phyloP scores from a whole-genome alignment of 305 asterid genomes.

The Plantago rigida region DNA sequence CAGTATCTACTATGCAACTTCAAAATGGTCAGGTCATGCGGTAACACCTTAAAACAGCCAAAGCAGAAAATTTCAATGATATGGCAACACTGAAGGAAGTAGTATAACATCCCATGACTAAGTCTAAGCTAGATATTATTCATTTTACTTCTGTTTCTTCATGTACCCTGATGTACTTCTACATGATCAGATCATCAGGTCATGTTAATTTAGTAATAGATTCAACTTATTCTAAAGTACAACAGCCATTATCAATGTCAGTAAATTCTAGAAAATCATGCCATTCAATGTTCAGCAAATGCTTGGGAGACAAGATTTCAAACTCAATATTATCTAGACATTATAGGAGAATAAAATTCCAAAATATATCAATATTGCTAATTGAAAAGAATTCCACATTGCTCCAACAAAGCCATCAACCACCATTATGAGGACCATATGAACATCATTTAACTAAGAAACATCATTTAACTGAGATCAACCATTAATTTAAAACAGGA shows the following conservation, averaged over 20 bases:
- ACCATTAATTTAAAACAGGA: conserved; percentile 19
- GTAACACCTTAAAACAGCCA: neutral
- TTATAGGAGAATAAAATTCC: conserved; percentile 15
- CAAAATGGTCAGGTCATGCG: neutral
- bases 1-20: neutral
- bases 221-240: conserved; percentile 17
- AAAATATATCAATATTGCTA: neutral
- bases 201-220: conserved; percentile 1
- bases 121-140: neutral
- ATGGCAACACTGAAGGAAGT: neutral
- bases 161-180: neutral
- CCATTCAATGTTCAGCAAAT: conserved; percentile 22
- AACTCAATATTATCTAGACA: conserved; percentile 16
- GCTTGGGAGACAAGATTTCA: conserved; percentile 7
- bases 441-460: conserved; percentile 22
- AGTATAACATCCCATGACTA: neutral
- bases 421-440: conserved; percentile 21
- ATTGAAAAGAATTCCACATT: conserved; percentile 19
- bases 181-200: conserved; percentile 21
- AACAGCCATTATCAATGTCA: conserved; percentile 19
- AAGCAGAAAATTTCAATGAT: neutral
- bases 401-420: conserved; percentile 16
- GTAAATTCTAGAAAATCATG: conserved; percentile 28
- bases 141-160: neutral
- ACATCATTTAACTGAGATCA: conserved; percentile 23